Base-by-base conservation (phyloP, 306 rosid species). In the Sindora glabra region DNA sequence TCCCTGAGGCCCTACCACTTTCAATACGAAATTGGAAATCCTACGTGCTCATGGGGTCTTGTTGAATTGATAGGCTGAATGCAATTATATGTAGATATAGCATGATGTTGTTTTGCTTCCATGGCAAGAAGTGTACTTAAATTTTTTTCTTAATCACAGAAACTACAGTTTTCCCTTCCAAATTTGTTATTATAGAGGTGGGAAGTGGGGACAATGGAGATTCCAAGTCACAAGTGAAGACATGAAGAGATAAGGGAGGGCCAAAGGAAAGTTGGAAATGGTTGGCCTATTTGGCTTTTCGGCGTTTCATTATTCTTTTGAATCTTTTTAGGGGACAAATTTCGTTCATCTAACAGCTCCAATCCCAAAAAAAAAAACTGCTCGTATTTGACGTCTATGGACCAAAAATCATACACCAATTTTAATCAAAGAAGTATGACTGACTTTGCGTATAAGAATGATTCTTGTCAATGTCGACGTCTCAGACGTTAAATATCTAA, bases 131-230 rank as follows among this genome's bases (percentile, higher is more conserved):
- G 56, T 67, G 68, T 68, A 68, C 48, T 34, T 15, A 25, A 1
- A 64, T 69, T 69, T 62, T 53, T 45, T 73, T 58, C 30, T 51
- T 64, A 30, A 49, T 71, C 25, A 22, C 71, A 71, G 74, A 53
- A n/a, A 15, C 21, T 51, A 55, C 72, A 50, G 45, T 63, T 64
- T 22, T 64, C 64, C 42, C 48, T 39, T 24, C 47, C 30, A 18
- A 0, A 26, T 48, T 27, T 62, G 61, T 40, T 56, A 46, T 24
- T 40, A 27, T 23, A 12, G 40, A 22, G 5, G 69, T 26, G 42
- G 39, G 46, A 30, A 27, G 33, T 22, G 39, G 52, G 58, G 65
- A 27, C 56, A 6, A 30, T 10, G 23, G 23, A 54, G 19, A 62
- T 18, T 16, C 14, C n/a, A 48, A 48, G 37, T 15, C 22, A 48